Evolutionary conservation across 495 filamentous ascomycete species (phyloP), one percentile per base, ranked within the genome.

Genomic region (Tuber brumale): DNA sequence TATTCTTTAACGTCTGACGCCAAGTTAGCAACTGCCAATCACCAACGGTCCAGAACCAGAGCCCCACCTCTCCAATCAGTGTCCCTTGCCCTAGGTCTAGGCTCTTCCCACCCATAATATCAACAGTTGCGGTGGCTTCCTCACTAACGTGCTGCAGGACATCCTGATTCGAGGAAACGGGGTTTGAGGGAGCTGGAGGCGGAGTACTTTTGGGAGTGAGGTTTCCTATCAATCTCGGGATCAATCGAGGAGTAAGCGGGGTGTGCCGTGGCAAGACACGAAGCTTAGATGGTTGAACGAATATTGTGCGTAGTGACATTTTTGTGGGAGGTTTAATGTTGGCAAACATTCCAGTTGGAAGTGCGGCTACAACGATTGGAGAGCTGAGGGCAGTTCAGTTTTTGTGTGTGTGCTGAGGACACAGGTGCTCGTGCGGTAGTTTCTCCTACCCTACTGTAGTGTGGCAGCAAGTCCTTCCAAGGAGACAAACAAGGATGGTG

Each of bases 11-110:
- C 75, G 93, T 87, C 91, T 94, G 78, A 72, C 39, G 12, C 61
- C 18, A 18, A 21, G 44, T 76, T 72, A 46, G 70, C 61, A 69
- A 78, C 41, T 72, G 35, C 66, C 46, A 35, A 72, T 37, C 23
- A 48, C 18, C 35, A n/a, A 69, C 18, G 61, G 46, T 27, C 73
- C 35, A n/a, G 51, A 41, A 70, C 10, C n/a, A 69, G 72, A 72
- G 77, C 83, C 86, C 72, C 81, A 92, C 91, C 84, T 92, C 91
- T 81, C 88, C 84, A 77, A 92, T 86, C 5, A 88, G 89, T 45
- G 90, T 89, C 14, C 91, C 90, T 81, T 92, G 90, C 70, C 89
- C 86, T 31, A 92, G 78, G 75, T 92, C 90, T 12, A 90, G 91
- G 19, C 83, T 82, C 41, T 80, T 82, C 74, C 85, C 85, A 51